phyloP scores from a whole-genome alignment of 2,329 filamentous ascomycete species.

The Venturia oleaginea region DNA sequence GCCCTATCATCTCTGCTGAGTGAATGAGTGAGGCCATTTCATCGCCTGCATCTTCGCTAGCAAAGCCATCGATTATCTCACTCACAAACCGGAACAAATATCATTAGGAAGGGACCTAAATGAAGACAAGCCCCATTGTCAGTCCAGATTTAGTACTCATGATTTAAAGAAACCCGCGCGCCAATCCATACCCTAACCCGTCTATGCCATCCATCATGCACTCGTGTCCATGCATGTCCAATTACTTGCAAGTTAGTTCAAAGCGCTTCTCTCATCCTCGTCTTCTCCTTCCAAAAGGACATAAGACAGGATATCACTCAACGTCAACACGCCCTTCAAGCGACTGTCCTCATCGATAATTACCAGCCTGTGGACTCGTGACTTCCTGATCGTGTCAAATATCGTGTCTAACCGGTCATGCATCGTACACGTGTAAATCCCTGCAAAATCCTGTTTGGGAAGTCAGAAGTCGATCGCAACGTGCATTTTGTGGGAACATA shows the following conservation, averaged over 20 bases:
- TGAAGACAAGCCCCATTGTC: background rate
- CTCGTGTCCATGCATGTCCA: background rate
- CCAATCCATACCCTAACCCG: background rate
- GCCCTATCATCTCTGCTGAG: too few relatives aligned
- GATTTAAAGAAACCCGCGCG: background rate
- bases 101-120: background rate
- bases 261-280: slow-evolving; percentile 29
- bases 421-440: slow-evolving; percentile 91
- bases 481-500: slow-evolving; percentile 28
- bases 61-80: background rate
- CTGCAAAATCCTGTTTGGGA: slow-evolving; percentile 65
- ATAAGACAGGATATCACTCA: slow-evolving; percentile 95
- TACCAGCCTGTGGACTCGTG: slow-evolving; percentile 83
- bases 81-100: background rate
- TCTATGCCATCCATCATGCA: background rate
- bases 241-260: background rate
- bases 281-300: slow-evolving; percentile 74
- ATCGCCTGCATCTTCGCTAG: too few relatives aligned
- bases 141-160: background rate
- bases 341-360: slow-evolving; percentile 85
- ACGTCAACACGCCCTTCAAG: slow-evolving; percentile 79
- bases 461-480: background rate
- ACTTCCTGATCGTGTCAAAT: slow-evolving; percentile 93
- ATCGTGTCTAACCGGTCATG: slow-evolving; percentile 91
- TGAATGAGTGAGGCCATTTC: too few relatives aligned